phyloP scores from a whole-genome alignment of 1,284 basidiomycete species.

The Agaricales sp. region DNA sequence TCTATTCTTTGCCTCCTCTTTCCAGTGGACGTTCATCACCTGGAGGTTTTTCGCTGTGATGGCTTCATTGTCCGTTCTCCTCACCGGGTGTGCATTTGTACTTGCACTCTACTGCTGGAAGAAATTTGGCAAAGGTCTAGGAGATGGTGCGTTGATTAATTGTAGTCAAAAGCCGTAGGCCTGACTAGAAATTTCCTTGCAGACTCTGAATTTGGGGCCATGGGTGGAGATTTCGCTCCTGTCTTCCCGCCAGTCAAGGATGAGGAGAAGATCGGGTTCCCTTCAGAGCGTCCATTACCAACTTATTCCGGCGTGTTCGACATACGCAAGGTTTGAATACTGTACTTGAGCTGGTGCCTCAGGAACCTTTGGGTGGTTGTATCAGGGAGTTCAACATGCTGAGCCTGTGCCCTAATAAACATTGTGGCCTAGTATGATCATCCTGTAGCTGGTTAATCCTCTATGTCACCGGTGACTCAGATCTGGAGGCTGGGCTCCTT shows the following conservation, averaged over 20 bases:
- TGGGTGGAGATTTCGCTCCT: background rate
- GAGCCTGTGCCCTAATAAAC: background rate
- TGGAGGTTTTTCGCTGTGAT: conserved; percentile 48
- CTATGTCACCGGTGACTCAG: too few species aligned
- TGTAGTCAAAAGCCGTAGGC: conserved; percentile 36
- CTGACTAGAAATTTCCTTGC: conserved; percentile 13
- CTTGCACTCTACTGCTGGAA: conserved; percentile 36
- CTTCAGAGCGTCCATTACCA: background rate
- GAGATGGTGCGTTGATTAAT: too few species aligned
- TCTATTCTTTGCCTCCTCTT: conserved; percentile 38
- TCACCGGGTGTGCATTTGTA: conserved; percentile 29
- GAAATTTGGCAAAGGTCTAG: conserved; percentile 47
- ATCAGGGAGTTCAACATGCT: background rate
- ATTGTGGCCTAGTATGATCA: background rate
- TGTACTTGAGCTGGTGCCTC: background rate
- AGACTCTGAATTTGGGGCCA: background rate
- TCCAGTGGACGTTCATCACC: conserved; percentile 42
- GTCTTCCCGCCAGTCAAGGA: background rate
- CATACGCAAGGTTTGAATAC: background rate
- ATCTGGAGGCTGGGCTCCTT: too few species aligned
- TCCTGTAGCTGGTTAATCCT: background rate
- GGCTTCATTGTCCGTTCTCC: conserved; percentile 29
- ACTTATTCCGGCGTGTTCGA: too few species aligned
- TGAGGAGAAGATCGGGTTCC: background rate
- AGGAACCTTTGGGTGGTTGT: background rate